phyloP scores from a whole-genome alignment of 148 eudicot species.

The Pouteria glomerata region DNA sequence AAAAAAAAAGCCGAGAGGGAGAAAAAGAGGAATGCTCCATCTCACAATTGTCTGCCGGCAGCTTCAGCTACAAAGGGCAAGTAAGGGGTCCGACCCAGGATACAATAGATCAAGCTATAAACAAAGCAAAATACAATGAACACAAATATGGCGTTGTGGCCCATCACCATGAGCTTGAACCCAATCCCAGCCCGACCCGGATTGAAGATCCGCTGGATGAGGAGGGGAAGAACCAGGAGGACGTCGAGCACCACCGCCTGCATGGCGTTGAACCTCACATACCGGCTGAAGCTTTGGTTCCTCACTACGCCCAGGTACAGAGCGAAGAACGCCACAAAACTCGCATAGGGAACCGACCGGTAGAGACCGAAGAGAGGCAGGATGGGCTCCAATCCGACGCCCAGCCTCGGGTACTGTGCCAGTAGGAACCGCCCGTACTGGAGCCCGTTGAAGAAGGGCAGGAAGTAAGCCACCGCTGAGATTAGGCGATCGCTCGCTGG shows the following conservation, averaged over 20 bases:
- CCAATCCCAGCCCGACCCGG: slow-evolving; percentile 65
- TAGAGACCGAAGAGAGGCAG: slow-evolving; percentile 57
- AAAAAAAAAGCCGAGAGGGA: not conserved
- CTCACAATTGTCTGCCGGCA: slow-evolving; percentile 67
- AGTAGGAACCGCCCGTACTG: slow-evolving; percentile 79
- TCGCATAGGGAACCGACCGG: slow-evolving; percentile 62
- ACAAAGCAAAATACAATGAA: slow-evolving; percentile 52
- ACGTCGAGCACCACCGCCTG: slow-evolving; percentile 85
- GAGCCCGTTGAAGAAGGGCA: slow-evolving; percentile 81
- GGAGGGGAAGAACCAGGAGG: slow-evolving; percentile 54
- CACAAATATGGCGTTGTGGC: slow-evolving; percentile 52
- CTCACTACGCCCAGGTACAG: slow-evolving; percentile 68
- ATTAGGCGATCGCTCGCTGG: slow-evolving; percentile 75
- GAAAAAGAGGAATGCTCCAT: not conserved
- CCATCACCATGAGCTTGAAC: slow-evolving; percentile 53
- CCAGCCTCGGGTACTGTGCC: slow-evolving; percentile 51
- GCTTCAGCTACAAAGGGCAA: slow-evolving; percentile 94
- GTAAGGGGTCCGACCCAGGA: slow-evolving; percentile 79
- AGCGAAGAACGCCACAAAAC: slow-evolving; percentile 66
- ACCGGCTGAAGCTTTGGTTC: slow-evolving; percentile 49
- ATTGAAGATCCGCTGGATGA: slow-evolving; percentile 48
- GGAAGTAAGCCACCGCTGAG: slow-evolving; percentile 65
- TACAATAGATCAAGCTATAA: slow-evolving; percentile 44
- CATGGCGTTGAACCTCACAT: slow-evolving; percentile 73
- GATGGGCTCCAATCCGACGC: slow-evolving; percentile 47